Evolutionary conservation across 148 eudicot genomes (phyloP), one percentile per base, ranked within the genome.

Genomic region (Suaeda aralocaspica): DNA sequence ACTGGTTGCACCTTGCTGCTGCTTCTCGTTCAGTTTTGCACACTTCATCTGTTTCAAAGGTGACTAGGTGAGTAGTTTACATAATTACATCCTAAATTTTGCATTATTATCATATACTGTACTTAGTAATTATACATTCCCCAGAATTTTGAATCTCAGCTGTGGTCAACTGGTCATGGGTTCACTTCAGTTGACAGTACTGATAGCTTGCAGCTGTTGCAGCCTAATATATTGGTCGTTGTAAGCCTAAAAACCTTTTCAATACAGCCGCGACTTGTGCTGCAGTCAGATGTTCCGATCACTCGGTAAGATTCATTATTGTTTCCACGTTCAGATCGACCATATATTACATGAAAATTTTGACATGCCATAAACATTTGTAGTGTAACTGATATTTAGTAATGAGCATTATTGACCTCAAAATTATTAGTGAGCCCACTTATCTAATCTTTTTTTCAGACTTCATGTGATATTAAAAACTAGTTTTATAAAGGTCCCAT

Each of bases 391-490:
- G 22, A 25, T 53, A 15, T 33, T 68, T 61, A 50, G 50, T 7
- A 24, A 36, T 31, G 26, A 50, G 42, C 51, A 26, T 25, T 42
- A 19, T 12, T 42, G 50, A 28, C 61, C 5, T 64, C 29, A 26
- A 39, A 31, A 45, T 25, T 39, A 34, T 2, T 29, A 41, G 50
- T 25, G 19, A 63, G 70, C 59, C 74, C 74, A 76, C 73, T 55
- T 57, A n/a, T 21, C 7, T 22, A 68, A 14, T 41, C 9, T 25
- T 9, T 39, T 4, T 12, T 8, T 58, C 19, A 28, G 9, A 3
- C 24, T n/a, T n/a, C n/a, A n/a, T n/a, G n/a, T n/a, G n/a, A n/a
- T n/a, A n/a, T n/a, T n/a, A n/a, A 30, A 30, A 2, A 59, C 30
- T 31, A 31, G 41, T 13, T 12, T 59, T 25, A 58, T 29, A 4